phyloP scores from a whole-genome alignment of 192 early-diverging fungal species.

The Pilobolus umbonatus region DNA sequence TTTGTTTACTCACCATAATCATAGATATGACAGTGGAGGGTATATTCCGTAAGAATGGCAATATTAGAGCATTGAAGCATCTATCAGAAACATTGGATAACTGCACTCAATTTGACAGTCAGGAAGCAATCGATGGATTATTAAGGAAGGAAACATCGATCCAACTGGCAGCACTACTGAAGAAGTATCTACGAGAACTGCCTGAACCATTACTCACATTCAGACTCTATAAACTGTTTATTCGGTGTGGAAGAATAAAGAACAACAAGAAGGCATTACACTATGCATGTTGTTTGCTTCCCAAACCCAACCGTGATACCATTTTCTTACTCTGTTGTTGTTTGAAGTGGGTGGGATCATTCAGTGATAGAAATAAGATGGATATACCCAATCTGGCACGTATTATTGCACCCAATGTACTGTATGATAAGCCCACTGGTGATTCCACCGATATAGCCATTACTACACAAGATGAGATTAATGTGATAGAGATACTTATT shows the following conservation, averaged over 20 bases:
- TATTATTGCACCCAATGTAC: constrained; percentile 90
- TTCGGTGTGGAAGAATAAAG: not conserved
- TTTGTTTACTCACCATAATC: not conserved
- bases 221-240: constrained; percentile 80
- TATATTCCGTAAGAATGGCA: constrained; percentile 98
- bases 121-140: too few relatives aligned
- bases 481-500: constrained; percentile 23
- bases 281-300: constrained; percentile 77
- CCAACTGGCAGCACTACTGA: constrained; percentile 92
- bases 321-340: constrained; percentile 86
- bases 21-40: constrained; percentile 85
- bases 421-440: constrained; percentile 77
- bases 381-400: constrained; percentile 86
- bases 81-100: constrained; percentile 70
- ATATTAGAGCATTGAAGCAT: constrained; percentile 88
- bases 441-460: not conserved
- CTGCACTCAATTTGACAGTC: constrained; percentile 45
- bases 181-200: constrained; percentile 95
- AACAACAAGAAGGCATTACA: constrained; percentile 62
- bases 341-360: constrained; percentile 77
- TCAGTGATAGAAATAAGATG: constrained; percentile 88
- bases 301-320: constrained; percentile 88
- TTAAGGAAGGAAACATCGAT: constrained; percentile 58
- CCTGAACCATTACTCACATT: constrained; percentile 94
- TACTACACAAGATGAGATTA: constrained; percentile 16